Percentiles rank a stretch among this genome's conserved stretches.
Conservation (phyloP, 1,284 basidiomycete genomes). For the Moesziomyces parantarcticus region DNA sequence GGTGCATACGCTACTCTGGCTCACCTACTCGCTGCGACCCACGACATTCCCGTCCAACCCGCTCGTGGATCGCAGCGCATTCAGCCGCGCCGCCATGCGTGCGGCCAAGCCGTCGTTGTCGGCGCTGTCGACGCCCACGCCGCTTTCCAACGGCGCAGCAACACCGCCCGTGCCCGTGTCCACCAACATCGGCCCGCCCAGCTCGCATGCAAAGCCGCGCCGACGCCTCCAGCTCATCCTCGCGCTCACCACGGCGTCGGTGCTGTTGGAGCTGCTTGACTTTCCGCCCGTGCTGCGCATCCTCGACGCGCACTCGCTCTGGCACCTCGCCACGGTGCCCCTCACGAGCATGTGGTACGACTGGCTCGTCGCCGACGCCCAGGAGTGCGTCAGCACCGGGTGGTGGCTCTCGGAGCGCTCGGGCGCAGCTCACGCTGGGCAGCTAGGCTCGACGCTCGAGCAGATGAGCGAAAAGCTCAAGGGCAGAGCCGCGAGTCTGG, state of each 20-base stretch:
- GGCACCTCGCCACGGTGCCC: slow-evolving; percentile 89
- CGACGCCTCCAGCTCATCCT: slow-evolving; percentile 71
- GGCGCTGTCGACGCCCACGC: slow-evolving; percentile 30
- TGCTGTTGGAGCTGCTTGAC: slow-evolving; percentile 87
- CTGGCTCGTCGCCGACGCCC: slow-evolving; percentile 62
- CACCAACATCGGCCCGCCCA: slow-evolving; percentile 47
- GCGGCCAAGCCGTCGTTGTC: slow-evolving; percentile 70
- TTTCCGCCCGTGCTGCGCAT: slow-evolving; percentile 80
- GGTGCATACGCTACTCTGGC: slow-evolving; percentile 82
- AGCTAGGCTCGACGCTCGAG: slow-evolving; percentile 23
- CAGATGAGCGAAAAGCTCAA: slow-evolving; percentile 43
- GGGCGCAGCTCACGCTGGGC: slow-evolving; percentile 1
- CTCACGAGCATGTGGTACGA: slow-evolving; percentile 81
- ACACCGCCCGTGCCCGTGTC: slow-evolving; percentile 56
- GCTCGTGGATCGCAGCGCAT: slow-evolving; percentile 43
- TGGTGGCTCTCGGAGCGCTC: slow-evolving; percentile 55
- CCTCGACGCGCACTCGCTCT: slow-evolving; percentile 93
- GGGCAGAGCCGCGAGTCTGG: slow-evolving; percentile 41
- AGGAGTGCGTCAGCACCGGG: slow-evolving; percentile 54
- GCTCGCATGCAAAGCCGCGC: slow-evolving; percentile 65
- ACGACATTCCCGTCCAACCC: slow-evolving; percentile 41
- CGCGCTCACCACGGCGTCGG: slow-evolving; percentile 79
- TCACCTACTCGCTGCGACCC: slow-evolving; percentile 66
- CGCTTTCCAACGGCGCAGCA: slow-evolving; percentile 28
- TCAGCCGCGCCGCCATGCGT: slow-evolving; percentile 70